phyloP scores from a whole-genome alignment of 1,139 yeast genomes.

The Pneumocystis jirovecii region DNA sequence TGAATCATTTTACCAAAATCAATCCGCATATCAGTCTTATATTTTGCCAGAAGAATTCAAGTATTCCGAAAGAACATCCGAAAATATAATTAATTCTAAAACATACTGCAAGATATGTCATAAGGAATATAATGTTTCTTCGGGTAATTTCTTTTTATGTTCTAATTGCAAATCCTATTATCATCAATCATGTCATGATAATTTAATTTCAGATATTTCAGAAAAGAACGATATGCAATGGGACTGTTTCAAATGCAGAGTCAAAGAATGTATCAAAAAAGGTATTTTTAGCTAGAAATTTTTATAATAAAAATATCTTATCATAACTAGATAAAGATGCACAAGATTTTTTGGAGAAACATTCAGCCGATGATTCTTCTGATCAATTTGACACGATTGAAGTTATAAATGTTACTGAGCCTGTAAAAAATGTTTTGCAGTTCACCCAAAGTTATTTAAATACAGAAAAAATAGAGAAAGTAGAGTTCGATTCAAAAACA shows the following conservation, averaged over 20 bases:
- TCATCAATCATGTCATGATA: neutral
- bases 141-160: neutral
- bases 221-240: neutral
- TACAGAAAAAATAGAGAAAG: neutral
- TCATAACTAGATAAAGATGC: neutral
- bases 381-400: neutral
- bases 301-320: neutral
- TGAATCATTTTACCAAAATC: neutral
- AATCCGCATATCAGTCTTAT: neutral
- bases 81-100: neutral
- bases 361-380: neutral
- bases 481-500: neutral
- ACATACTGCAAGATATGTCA: neutral
- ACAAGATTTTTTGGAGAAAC: neutral
- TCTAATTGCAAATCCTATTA: neutral
- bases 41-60: neutral
- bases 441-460: neutral
- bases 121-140: neutral
- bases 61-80: neutral
- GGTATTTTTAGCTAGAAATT: neutral
- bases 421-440: neutral
- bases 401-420: neutral
- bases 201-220: neutral
- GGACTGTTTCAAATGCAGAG: neutral
- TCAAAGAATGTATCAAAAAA: neutral